Evolutionary conservation across 2,329 filamentous ascomycete species (phyloP).

Genomic region (Penicillium sp.): DNA sequence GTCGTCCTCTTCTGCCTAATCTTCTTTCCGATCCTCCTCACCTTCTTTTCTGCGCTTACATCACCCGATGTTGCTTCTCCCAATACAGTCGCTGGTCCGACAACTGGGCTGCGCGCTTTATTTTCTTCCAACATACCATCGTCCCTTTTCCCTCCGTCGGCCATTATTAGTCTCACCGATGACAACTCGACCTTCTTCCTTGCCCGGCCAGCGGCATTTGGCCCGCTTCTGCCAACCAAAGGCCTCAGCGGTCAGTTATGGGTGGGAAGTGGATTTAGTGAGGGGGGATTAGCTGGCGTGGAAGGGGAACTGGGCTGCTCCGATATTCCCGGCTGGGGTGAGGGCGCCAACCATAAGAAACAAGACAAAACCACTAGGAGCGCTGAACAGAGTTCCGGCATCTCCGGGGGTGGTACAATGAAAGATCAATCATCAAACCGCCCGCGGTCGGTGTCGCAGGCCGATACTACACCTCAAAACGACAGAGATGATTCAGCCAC

Average conservation of each 20-base stretch:
- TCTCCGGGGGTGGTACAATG: slow-evolving; percentile 23
- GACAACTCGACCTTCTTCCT: slow-evolving; percentile 98
- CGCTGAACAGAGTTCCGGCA: slow-evolving; percentile 21
- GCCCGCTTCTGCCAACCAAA: slow-evolving; percentile 68
- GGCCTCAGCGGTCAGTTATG: slow-evolving; percentile 88
- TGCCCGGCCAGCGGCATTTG: slow-evolving; percentile 89
- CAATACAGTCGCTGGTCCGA: slow-evolving; percentile 38
- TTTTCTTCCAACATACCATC: slow-evolving; percentile 74
- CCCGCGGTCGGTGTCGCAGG: slow-evolving; percentile 24
- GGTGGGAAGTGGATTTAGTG: slow-evolving; percentile 88
- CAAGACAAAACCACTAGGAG: slow-evolving; percentile 22
- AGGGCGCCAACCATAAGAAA: slow-evolving; percentile 50
- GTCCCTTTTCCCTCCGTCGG: slow-evolving; percentile 90
- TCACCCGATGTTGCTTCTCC: slow-evolving; percentile 39
- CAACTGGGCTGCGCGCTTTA: slow-evolving; percentile 54
- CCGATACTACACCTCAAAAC: slow-evolving; percentile 20
- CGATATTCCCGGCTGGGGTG: slow-evolving; percentile 86
- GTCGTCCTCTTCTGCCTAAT: slow-evolving; percentile 48
- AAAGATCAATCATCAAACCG: slow-evolving; percentile 24
- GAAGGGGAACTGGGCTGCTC: slow-evolving; percentile 92
- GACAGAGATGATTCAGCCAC: slow-evolving; percentile 14
- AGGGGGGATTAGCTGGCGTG: slow-evolving; percentile 56
- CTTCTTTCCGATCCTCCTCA: slow-evolving; percentile 49
- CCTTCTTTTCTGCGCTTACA: slow-evolving; percentile 47
- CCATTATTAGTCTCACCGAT: slow-evolving; percentile 92